These are phyloP conservation scores for Monilinia fructigena DNA, from an alignment of 2,329 filamentous ascomycete species.

Conservation along the genomic window DNA sequence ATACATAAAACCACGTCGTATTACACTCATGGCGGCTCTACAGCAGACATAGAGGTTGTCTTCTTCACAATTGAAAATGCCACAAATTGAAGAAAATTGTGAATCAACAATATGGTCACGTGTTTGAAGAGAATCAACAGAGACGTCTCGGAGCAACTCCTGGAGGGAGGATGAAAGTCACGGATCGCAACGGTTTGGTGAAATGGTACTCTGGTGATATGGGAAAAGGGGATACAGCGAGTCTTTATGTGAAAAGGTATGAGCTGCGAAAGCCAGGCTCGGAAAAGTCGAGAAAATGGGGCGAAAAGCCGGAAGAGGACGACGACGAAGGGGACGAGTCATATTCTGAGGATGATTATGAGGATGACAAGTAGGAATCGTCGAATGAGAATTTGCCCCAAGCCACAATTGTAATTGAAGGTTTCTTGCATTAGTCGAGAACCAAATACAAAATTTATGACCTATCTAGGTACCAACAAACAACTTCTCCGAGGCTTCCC, in stretches of 20 bases:
- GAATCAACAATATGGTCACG: not conserved
- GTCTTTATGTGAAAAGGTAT: not conserved
- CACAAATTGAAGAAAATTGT: not conserved
- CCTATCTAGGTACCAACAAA: no score
- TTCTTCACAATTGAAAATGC: slow-evolving; percentile 5
- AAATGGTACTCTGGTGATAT: not conserved
- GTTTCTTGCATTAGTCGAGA: no score
- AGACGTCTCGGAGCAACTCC: no score
- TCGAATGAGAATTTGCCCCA: no score
- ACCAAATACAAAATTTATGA: no score
- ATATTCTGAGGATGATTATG: no score
- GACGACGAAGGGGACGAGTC: no score
- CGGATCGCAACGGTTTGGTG: slow-evolving; percentile 4
- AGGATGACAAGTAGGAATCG: no score
- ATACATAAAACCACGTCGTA: not conserved
- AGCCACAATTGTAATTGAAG: no score
- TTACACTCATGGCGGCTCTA: not conserved
- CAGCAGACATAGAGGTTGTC: not conserved
- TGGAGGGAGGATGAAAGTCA: not conserved
- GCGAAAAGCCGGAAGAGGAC: not conserved
- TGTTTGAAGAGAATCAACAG: not conserved
- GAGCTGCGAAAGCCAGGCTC: not conserved
- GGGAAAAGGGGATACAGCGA: not conserved
- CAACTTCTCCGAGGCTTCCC: no score
- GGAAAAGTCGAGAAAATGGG: not conserved